phyloP scores from a whole-genome alignment of 345 rosid species.

The Bruguiera sexangula region DNA sequence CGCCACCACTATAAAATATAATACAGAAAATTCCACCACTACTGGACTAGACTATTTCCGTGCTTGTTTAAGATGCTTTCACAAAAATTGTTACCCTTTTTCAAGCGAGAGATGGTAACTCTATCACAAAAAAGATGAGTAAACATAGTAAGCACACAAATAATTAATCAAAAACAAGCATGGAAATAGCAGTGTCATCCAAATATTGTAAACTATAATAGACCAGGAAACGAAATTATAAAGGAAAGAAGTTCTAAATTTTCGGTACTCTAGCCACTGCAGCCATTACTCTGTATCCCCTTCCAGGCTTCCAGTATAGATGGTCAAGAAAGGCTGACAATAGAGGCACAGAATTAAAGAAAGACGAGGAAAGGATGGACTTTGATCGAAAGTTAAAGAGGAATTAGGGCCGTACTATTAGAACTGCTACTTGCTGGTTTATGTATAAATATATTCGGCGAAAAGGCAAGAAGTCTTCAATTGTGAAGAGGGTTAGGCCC shows the following conservation, averaged over 20 bases:
- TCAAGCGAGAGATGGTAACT: neutral
- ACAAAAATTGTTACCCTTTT: neutral
- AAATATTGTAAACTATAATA: too few relatives aligned
- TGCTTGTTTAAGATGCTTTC: constrained; percentile 42
- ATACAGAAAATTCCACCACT: neutral
- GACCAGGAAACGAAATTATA: too few relatives aligned
- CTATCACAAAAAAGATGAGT: neutral
- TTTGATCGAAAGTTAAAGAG: neutral
- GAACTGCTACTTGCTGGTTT: too few relatives aligned
- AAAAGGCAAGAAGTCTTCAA: constrained; percentile 18
- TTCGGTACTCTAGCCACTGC: neutral
- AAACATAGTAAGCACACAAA: neutral
- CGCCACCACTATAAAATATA: neutral
- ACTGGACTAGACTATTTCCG: constrained; percentile 37
- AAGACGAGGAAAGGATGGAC: neutral
- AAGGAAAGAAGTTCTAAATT: neutral
- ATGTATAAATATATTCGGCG: neutral
- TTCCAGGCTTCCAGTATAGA: constrained; percentile 1
- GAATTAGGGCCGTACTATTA: too few relatives aligned
- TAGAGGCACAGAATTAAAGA: neutral
- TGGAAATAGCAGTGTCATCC: constrained; percentile 40
- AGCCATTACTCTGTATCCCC: neutral
- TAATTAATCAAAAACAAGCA: constrained; percentile 35
- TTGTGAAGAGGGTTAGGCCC: constrained; percentile 79
- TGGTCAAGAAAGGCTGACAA: constrained; percentile 10